Conservation (phyloP, 2,329 filamentous ascomycete genomes). For the Monosporascus sp. region DNA sequence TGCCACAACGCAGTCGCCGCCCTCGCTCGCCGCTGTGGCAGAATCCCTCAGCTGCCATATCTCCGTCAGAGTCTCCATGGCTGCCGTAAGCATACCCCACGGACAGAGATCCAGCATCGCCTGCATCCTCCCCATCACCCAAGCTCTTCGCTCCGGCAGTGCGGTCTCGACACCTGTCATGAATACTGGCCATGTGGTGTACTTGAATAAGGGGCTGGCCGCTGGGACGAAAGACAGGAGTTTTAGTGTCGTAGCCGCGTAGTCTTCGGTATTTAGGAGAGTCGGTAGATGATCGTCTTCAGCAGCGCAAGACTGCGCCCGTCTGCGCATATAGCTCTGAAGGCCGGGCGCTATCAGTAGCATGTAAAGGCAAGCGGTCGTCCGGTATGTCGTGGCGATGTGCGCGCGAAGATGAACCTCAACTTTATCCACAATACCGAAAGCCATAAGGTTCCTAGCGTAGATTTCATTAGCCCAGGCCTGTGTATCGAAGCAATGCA, state of each 20-base stretch:
- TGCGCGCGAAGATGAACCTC: conserved; percentile 34
- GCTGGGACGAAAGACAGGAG: conserved; percentile 45
- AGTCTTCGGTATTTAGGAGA: conserved; percentile 37
- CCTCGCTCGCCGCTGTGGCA: conserved; percentile 5
- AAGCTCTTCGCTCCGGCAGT: conserved; percentile 40
- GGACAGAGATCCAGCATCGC: conserved; percentile 41
- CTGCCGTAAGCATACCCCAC: conserved; percentile 47
- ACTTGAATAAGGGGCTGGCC: conserved; percentile 51
- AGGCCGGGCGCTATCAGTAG: conserved; percentile 29
- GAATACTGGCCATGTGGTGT: conserved; percentile 56
- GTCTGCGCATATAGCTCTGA: conserved; percentile 10
- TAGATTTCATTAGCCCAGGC: conserved; percentile 37
- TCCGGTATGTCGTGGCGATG: conserved; percentile 42
- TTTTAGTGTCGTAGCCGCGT: conserved; percentile 46
- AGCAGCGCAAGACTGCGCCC: not conserved
- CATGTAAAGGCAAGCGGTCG: conserved; percentile 43
- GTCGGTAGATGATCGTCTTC: conserved; percentile 16
- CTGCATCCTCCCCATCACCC: conserved; percentile 46
- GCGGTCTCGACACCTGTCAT: conserved; percentile 52
- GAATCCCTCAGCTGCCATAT: conserved; percentile 42
- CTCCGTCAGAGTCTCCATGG: conserved; percentile 43
- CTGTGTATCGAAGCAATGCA: conserved; percentile 37
- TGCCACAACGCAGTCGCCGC: not conserved
- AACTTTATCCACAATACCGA: conserved; percentile 31
- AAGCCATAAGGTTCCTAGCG: conserved; percentile 18